Evolutionary conservation across 2,329 filamentous ascomycete genomes (phyloP).

Genomic region (Fulvia fulva): DNA sequence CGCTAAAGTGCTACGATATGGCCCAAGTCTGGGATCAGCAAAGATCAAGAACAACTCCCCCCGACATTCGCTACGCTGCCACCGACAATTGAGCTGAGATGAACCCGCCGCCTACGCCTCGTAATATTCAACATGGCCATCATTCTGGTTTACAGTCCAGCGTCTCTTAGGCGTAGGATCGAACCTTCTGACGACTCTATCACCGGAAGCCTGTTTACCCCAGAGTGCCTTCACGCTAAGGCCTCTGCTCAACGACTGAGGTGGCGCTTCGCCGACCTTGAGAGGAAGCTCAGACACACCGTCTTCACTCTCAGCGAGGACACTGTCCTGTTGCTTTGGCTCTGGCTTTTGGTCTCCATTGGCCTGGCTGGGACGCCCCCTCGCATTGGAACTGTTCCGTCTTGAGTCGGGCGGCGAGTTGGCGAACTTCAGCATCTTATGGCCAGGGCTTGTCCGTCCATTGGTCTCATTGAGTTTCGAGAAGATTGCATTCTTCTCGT

Average conservation of each 20-base stretch:
- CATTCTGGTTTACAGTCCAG: constrained; percentile 21
- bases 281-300: constrained; percentile 15
- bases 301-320: constrained; percentile 15
- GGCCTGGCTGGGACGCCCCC: neutral
- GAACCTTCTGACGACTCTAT: constrained; percentile 16
- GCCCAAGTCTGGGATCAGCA: neutral
- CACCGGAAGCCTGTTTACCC: constrained; percentile 34
- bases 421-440: constrained; percentile 35
- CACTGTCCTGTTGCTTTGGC: constrained; percentile 12
- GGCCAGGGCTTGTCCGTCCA: constrained; percentile 8
- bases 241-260: constrained; percentile 21
- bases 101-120: neutral
- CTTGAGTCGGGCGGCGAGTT: constrained; percentile 28
- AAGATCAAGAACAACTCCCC: neutral
- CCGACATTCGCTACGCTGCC: neutral
- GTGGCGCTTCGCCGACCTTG: constrained; percentile 16
- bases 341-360: neutral
- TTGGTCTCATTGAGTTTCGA: constrained; percentile 12
- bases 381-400: constrained; percentile 5
- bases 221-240: constrained; percentile 40
- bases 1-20: neutral
- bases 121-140: constrained; percentile 17
- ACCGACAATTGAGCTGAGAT: neutral
- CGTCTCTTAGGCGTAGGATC: constrained; percentile 19
- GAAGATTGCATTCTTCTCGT: constrained; percentile 14